These are phyloP conservation scores for Colletotrichum spaethianum DNA, from an alignment of 2,329 filamentous ascomycete genomes.

Conservation along the genomic window DNA sequence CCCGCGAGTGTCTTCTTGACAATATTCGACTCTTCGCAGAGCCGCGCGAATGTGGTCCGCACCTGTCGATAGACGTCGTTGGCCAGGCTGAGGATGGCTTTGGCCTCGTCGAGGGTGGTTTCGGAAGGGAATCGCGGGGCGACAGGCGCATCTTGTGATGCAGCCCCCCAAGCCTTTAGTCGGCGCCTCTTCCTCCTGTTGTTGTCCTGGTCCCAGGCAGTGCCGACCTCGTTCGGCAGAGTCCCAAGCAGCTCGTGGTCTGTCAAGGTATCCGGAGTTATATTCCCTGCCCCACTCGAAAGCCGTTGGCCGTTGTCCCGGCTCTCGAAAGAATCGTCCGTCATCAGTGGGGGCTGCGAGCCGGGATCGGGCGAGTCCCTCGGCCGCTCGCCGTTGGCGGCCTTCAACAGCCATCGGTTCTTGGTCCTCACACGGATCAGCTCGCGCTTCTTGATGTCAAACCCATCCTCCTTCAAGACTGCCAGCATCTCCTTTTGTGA, in stretches of 20 bases:
- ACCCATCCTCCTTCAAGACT: constrained; percentile 78
- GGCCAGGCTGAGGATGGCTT: constrained; percentile 76
- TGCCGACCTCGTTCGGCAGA: constrained; percentile 9
- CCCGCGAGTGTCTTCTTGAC: constrained; percentile 84
- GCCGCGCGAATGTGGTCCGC: constrained; percentile 76
- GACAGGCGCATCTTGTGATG: constrained; percentile 77
- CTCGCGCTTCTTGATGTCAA: constrained; percentile 79
- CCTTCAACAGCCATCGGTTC: constrained; percentile 77
- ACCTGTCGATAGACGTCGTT: constrained; percentile 74
- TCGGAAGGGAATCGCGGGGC: constrained; percentile 85
- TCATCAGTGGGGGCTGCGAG: background rate
- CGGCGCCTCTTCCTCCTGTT: constrained; percentile 40
- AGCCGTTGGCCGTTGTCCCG: background rate
- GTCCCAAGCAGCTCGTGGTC: constrained; percentile 29
- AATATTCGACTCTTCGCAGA: constrained; percentile 78
- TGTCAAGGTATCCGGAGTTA: constrained; percentile 32
- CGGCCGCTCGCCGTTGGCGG: constrained; percentile 70
- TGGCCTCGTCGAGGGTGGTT: constrained; percentile 85
- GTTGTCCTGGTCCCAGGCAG: background rate
- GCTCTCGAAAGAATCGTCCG: constrained; percentile 5
- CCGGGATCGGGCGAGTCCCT: constrained; percentile 42
- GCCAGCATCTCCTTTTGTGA: constrained; percentile 81
- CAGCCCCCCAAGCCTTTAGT: constrained; percentile 46
- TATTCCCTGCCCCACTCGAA: constrained; percentile 14
- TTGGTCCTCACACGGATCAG: constrained; percentile 78